Conservation (phyloP, 768 basidiomycete genomes). For the Amanita rubescens region DNA sequence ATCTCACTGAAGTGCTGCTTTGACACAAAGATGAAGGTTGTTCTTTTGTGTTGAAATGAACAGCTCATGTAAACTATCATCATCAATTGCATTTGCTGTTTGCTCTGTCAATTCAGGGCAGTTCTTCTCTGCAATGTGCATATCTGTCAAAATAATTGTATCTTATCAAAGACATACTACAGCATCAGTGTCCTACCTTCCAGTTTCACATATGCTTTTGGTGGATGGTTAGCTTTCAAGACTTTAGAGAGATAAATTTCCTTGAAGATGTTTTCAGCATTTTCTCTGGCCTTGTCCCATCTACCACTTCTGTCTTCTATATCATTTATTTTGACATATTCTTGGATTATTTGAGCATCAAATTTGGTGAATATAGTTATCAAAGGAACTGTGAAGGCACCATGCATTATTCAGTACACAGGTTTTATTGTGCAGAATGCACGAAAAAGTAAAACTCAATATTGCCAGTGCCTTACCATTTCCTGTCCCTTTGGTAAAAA, state of each 20-base stretch:
- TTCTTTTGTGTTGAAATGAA: not conserved
- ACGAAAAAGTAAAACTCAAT: not conserved
- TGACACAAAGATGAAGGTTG: conserved; percentile 12
- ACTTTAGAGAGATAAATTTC: conserved; percentile 12
- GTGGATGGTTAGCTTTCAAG: conserved; percentile 10
- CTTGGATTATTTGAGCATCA: conserved; percentile 20
- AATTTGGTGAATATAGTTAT: conserved; percentile 32
- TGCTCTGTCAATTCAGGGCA: not conserved
- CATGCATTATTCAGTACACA: too few relatives aligned
- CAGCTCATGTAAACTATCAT: not conserved
- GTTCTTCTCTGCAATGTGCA: not conserved
- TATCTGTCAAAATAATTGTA: not conserved
- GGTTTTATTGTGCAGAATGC: too few relatives aligned
- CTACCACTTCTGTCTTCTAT: conserved; percentile 3
- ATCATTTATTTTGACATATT: conserved; percentile 7
- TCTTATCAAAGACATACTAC: not conserved
- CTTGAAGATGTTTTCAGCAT: conserved; percentile 13
- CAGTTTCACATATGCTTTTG: conserved; percentile 13
- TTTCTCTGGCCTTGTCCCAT: conserved; percentile 8
- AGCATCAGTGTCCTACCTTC: conserved; percentile 7
- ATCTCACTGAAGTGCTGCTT: not conserved
- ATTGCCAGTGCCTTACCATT: not conserved
- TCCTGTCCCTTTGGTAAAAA: not conserved
- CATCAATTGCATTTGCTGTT: not conserved
- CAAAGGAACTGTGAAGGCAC: conserved; percentile 28